phyloP scores from a whole-genome alignment of 2,329 filamentous ascomycete species.

The Chaetomiaceae sp. region DNA sequence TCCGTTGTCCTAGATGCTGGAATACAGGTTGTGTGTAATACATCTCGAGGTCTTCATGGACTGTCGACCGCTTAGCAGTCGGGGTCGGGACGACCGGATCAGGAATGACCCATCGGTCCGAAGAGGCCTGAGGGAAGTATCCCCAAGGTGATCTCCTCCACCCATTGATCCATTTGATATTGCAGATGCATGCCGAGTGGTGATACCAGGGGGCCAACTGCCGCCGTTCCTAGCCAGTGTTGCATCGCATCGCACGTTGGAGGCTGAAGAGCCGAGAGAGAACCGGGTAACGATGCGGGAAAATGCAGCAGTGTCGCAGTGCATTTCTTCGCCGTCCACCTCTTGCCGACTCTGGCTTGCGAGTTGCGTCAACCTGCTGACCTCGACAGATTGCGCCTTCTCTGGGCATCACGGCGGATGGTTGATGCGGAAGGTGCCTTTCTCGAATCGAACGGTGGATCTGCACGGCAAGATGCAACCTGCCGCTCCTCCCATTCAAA shows the following conservation, averaged over 20 bases:
- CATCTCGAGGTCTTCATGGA: too few species aligned
- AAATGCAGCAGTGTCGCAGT: not conserved
- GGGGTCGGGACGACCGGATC: too few species aligned
- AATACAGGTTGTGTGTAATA: too few species aligned
- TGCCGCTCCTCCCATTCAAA: not conserved
- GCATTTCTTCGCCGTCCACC: not conserved
- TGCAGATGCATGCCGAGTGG: not conserved
- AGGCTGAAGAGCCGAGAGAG: not conserved
- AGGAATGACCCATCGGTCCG: too few species aligned
- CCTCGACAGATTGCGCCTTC: not conserved
- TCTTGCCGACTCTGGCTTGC: not conserved
- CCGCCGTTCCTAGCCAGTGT: slow-evolving; percentile 5
- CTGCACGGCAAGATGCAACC: not conserved
- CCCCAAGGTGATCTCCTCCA: too few species aligned
- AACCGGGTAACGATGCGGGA: not conserved
- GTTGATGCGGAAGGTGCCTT: not conserved
- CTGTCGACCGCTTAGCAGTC: too few species aligned
- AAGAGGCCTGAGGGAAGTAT: too few species aligned
- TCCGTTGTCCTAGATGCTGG: too few species aligned
- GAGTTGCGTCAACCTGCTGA: not conserved
- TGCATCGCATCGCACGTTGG: slow-evolving; percentile 3
- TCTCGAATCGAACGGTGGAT: not conserved
- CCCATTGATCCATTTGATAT: slow-evolving; percentile 11
- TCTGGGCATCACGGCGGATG: not conserved
- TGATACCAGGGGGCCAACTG: slow-evolving; percentile 5